phyloP scores from a whole-genome alignment of 495 filamentous ascomycete species.

The Aspergillus sparsus region DNA sequence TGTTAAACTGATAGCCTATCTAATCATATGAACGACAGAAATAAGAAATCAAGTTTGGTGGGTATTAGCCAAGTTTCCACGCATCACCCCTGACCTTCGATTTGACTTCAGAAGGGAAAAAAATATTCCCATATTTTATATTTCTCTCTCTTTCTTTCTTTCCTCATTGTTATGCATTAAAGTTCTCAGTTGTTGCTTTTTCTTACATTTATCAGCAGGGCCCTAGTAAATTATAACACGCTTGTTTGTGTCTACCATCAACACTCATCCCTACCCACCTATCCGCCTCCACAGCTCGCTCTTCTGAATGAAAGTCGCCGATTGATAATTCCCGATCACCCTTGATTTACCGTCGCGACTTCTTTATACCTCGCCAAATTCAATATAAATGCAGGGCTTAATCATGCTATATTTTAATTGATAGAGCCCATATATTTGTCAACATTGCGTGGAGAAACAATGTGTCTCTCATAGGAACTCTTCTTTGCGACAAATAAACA shows the following conservation, averaged over 20 bases:
- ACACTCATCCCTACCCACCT: background rate
- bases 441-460: background rate
- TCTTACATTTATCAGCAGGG: background rate
- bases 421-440: background rate
- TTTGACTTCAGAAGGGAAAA: background rate
- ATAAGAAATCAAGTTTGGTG: background rate
- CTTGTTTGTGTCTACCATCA: too few relatives aligned
- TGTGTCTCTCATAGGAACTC: conserved; percentile 2
- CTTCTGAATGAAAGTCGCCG: background rate
- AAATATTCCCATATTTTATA: background rate
- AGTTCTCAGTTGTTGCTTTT: background rate
- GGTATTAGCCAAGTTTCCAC: background rate
- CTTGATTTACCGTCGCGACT: background rate
- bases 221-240: too few relatives aligned
- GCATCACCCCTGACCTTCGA: background rate
- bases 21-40: background rate
- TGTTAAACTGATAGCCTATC: background rate
- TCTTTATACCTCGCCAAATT: too few relatives aligned
- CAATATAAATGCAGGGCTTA: background rate
- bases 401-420: background rate
- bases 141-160: background rate
- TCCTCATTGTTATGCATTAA: background rate
- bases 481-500: background rate
- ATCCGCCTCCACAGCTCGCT: background rate
- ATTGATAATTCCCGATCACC: background rate